These are phyloP conservation scores for Apodospora peruviana DNA, from an alignment of 495 filamentous ascomycete genomes.

Conservation along the genomic window DNA sequence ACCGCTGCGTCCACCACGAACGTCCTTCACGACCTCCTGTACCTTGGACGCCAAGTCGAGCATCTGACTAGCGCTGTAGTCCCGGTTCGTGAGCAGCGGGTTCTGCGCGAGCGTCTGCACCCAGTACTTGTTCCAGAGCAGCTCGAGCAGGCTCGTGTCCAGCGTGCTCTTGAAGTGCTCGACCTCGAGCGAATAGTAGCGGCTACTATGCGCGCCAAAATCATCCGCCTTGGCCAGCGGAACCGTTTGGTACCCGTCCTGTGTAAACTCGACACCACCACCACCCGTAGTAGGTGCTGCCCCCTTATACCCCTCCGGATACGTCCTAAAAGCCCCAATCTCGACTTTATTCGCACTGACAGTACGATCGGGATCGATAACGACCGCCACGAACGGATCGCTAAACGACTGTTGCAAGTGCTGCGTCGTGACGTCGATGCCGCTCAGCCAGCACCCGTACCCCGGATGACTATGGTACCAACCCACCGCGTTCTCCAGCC, in stretches of 20 bases:
- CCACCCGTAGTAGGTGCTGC: constrained; percentile 22
- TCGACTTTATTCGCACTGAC: constrained; percentile 94
- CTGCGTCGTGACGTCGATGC: constrained; percentile 92
- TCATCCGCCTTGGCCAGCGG: constrained; percentile 90
- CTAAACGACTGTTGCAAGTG: constrained; percentile 71
- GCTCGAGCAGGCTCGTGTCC: constrained; percentile 75
- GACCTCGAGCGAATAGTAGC: constrained; percentile 87
- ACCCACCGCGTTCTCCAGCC: constrained; percentile 86
- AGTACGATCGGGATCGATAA: constrained; percentile 95
- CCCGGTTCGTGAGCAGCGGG: constrained; percentile 86
- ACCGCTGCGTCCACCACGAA: constrained; percentile 6
- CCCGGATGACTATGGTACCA: constrained; percentile 99
- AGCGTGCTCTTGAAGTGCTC: constrained; percentile 90
- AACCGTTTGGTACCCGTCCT: constrained; percentile 63
- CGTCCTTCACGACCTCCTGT: constrained; percentile 47
- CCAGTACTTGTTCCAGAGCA: constrained; percentile 99
- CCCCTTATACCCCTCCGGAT: constrained; percentile 65
- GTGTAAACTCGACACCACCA: constrained; percentile 17
- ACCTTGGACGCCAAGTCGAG: constrained; percentile 79
- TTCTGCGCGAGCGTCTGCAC: constrained; percentile 95
- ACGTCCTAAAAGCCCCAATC: constrained; percentile 94
- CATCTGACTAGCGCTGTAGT: constrained; percentile 91
- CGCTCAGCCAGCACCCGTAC: constrained; percentile 96
- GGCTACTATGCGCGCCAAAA: constrained; percentile 84
- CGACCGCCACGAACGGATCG: constrained; percentile 92